phyloP scores from a whole-genome alignment of 1,139 yeast genomes.

The Trichomonascaceae sp. region DNA sequence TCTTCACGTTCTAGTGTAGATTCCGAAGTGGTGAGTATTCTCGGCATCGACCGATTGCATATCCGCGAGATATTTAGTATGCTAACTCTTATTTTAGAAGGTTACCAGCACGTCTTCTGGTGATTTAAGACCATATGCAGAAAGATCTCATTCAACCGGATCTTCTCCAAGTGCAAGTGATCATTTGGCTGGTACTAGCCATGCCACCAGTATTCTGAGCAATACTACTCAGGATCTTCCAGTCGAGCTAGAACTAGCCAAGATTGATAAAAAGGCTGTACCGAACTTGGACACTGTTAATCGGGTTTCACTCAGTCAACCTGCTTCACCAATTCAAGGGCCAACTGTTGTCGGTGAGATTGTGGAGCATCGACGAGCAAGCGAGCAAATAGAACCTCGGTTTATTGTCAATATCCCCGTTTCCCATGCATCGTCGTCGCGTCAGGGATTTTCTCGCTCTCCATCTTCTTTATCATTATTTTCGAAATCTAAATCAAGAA shows the following conservation, averaged over 20 bases:
- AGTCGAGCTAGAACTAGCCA: neutral
- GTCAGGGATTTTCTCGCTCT: constrained; percentile 20
- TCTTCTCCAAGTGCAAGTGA: neutral
- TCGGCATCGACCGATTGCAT: neutral
- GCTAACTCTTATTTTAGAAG: neutral
- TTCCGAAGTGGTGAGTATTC: constrained; percentile 7
- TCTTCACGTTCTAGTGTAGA: constrained; percentile 3
- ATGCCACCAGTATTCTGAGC: neutral
- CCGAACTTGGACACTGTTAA: neutral
- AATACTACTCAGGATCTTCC: neutral
- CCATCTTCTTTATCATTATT: constrained; percentile 26
- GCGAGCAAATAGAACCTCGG: constrained; percentile 20
- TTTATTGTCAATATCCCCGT: constrained; percentile 21
- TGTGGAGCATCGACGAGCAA: constrained; percentile 8
- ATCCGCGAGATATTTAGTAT: neutral
- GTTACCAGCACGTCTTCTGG: constrained; percentile 1
- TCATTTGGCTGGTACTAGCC: neutral
- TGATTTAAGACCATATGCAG: neutral
- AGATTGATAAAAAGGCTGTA: neutral
- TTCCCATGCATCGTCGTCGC: constrained; percentile 7
- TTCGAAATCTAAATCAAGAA: constrained; percentile 20
- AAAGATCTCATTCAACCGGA: neutral
- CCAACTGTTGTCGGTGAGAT: neutral
- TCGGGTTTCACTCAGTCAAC: neutral
- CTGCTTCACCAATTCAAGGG: neutral